phyloP scores from a whole-genome alignment of 2,329 filamentous ascomycete species.

The Fusarium sp. region DNA sequence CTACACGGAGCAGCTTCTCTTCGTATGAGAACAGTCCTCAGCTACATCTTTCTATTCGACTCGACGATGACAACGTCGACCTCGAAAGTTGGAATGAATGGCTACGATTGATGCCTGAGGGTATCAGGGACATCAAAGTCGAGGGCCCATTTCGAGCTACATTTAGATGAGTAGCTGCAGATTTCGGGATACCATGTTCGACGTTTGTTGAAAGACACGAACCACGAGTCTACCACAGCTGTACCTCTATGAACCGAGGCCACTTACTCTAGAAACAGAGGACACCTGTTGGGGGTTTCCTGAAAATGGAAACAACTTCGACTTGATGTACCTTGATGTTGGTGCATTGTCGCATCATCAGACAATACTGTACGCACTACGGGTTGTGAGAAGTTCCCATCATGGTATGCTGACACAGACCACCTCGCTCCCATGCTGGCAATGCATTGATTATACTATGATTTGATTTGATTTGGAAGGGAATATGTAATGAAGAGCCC shows the following conservation, averaged over 20 bases:
- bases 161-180: slow-evolving; percentile 41
- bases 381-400: slow-evolving; percentile 12
- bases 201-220: slow-evolving; percentile 15
- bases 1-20: slow-evolving; percentile 55
- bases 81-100: slow-evolving; percentile 70
- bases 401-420: slow-evolving; percentile 15
- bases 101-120: slow-evolving; percentile 70
- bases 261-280: slow-evolving; percentile 17
- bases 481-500: slow-evolving; percentile 42
- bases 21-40: slow-evolving; percentile 62
- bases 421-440: slow-evolving; percentile 28
- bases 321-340: not conserved
- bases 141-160: slow-evolving; percentile 62
- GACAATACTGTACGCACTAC: slow-evolving; percentile 9
- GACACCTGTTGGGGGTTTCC: slow-evolving; percentile 24
- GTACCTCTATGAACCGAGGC: slow-evolving; percentile 28
- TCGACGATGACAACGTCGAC: slow-evolving; percentile 65
- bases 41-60: slow-evolving; percentile 63
- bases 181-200: not conserved
- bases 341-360: slow-evolving; percentile 3
- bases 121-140: slow-evolving; percentile 67
- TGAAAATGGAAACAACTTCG: slow-evolving; percentile 35
- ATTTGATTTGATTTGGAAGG: slow-evolving; percentile 32
- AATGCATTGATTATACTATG: slow-evolving; percentile 29
- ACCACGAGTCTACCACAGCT: not conserved